Conservation (phyloP, 2,329 filamentous ascomycete species). For the Mycosphaerella arachidis region DNA sequence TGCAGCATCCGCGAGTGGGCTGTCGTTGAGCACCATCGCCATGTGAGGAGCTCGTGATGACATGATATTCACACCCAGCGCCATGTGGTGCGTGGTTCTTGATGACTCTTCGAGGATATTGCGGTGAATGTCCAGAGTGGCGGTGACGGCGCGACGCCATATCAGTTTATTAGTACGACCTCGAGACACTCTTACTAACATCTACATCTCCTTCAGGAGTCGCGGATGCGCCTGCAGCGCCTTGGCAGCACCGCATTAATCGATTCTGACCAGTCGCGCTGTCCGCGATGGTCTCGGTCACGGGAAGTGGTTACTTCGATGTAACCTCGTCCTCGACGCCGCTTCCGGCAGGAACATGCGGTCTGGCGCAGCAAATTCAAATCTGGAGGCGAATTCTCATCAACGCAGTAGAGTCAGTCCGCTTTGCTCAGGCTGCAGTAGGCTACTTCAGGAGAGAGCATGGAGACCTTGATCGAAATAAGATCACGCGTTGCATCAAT, state of each 20-base stretch:
- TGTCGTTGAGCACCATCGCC: background rate
- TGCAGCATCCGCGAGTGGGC: background rate
- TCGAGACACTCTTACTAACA: conserved; percentile 1
- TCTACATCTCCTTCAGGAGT: background rate
- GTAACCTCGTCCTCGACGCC: conserved; percentile 2
- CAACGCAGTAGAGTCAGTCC: background rate
- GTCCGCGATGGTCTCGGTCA: background rate
- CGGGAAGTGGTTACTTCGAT: background rate
- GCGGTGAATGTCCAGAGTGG: background rate
- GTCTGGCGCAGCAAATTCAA: background rate
- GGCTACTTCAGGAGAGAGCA: background rate
- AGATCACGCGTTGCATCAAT: background rate
- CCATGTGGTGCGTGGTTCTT: background rate
- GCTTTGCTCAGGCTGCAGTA: background rate
- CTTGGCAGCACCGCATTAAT: background rate
- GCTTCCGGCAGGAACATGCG: conserved; percentile 4
- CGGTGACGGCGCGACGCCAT: conserved; percentile 3
- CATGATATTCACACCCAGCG: background rate
- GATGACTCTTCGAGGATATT: background rate
- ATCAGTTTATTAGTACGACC: background rate
- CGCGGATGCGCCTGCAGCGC: background rate
- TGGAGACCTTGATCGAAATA: background rate
- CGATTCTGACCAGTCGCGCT: background rate
- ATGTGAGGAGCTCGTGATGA: conserved; percentile 2
- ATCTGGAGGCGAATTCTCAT: background rate